Percentiles rank a stretch among this genome's conserved stretches.
phyloP scores from a whole-genome alignment of 108 stramenopile genomes.

The Pinguiococcus pyrenoidosus region DNA sequence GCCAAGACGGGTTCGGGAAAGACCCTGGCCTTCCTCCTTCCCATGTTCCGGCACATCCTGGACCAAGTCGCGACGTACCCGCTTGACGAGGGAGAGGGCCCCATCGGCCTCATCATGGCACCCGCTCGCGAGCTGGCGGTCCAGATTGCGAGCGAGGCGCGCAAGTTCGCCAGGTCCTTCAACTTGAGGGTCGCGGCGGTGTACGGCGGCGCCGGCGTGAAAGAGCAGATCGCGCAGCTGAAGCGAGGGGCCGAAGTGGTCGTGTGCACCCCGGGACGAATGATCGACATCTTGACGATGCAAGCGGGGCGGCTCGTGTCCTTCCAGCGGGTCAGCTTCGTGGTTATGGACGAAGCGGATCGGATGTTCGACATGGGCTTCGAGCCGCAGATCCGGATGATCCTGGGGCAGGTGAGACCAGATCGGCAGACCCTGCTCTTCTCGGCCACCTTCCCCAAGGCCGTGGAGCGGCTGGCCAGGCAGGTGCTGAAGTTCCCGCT shows the following conservation, averaged over 20 bases:
- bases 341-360: conserved; percentile 97
- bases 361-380: conserved; percentile 99
- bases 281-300: conserved; percentile 98
- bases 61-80: conserved; percentile 61
- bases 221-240: conserved; percentile 89
- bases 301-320: conserved; percentile 75
- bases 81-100: conserved; percentile 74
- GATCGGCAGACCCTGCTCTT: conserved; percentile 69
- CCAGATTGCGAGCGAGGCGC: conserved; percentile 73
- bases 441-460: conserved; percentile 94
- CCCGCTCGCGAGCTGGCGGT: conserved; percentile 91
- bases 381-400: conserved; percentile 87
- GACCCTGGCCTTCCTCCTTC: conserved; percentile 85
- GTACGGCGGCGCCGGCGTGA: conserved; percentile 92
- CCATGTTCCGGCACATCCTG: conserved; percentile 79
- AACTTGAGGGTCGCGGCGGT: conserved; percentile 64
- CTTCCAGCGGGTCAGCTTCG: conserved; percentile 75
- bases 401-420: conserved; percentile 35
- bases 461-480: conserved; percentile 69
- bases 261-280: conserved; percentile 89
- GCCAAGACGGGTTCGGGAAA: conserved; percentile 97
- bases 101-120: conserved; percentile 84
- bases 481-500: conserved; percentile 71
- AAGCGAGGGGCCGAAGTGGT: conserved; percentile 91
- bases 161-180: conserved; percentile 26